phyloP scores from a whole-genome alignment of 768 basidiomycete genomes.

The Pisolithus microcarpus region DNA sequence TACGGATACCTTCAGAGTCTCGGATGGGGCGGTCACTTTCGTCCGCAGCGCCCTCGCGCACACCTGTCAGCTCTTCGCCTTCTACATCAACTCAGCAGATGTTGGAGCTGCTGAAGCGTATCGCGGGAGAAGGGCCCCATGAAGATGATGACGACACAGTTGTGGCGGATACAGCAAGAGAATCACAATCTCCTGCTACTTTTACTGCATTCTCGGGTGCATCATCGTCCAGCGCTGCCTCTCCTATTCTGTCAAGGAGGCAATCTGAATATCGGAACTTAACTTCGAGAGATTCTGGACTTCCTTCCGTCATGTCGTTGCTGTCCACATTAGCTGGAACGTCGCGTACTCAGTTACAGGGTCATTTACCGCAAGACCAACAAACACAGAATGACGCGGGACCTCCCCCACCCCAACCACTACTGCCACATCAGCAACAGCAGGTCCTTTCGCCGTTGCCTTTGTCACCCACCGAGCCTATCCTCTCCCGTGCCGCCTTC shows the following conservation, averaged over 20 bases:
- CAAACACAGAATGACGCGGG: background rate
- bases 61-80: conserved; percentile 8
- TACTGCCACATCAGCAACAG: conserved; percentile 14
- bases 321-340: conserved; percentile 51
- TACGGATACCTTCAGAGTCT: conserved; percentile 8
- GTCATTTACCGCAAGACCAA: conserved; percentile 24
- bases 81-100: conserved; percentile 18
- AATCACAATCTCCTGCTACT: conserved; percentile 30
- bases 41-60: background rate
- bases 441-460: conserved; percentile 17
- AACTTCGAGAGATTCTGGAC: conserved; percentile 38
- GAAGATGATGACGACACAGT: conserved; percentile 39
- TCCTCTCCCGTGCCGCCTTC: conserved; percentile 42
- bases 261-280: conserved; percentile 46
- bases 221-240: conserved; percentile 31
- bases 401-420: conserved; percentile 8
- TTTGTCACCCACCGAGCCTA: conserved; percentile 12
- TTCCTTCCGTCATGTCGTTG: conserved; percentile 59
- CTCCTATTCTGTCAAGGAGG: conserved; percentile 51
- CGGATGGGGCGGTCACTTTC: background rate
- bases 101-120: conserved; percentile 37
- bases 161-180: conserved; percentile 33
- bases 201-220: conserved; percentile 20
- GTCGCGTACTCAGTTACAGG: conserved; percentile 48
- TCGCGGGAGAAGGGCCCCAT: conserved; percentile 29